Percentiles rank a stretch among this genome's conserved stretches.
phyloP scores from a whole-genome alignment of 192 early-diverging fungal genomes.

The Coemansia sp. region DNA sequence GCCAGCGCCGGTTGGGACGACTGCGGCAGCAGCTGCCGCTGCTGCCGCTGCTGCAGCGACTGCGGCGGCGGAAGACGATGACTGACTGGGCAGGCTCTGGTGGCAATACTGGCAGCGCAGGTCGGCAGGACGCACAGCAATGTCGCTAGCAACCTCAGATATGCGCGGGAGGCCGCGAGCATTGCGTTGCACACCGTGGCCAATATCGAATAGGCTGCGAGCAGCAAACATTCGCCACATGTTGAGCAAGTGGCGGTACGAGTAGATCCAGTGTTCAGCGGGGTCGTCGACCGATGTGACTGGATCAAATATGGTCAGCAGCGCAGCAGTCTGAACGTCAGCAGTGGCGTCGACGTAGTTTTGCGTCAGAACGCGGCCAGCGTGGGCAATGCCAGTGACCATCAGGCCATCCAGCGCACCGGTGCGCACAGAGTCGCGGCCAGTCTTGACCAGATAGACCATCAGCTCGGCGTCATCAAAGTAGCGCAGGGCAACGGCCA shows the following conservation, averaged over 20 bases:
- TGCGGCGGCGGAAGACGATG: neutral
- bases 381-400: constrained; percentile 72
- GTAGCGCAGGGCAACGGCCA: constrained; percentile 83
- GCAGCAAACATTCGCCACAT: constrained; percentile 80
- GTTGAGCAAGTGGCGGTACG: constrained; percentile 84
- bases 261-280: constrained; percentile 53
- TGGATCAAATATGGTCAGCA: constrained; percentile 61
- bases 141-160: constrained; percentile 49
- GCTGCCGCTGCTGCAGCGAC: neutral
- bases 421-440: constrained; percentile 51
- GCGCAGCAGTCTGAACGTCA: constrained; percentile 86
- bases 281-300: constrained; percentile 14
- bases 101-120: constrained; percentile 87
- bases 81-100: constrained; percentile 40
- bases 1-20: neutral
- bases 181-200: constrained; percentile 58
- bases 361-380: constrained; percentile 71
- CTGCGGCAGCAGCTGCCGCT: neutral
- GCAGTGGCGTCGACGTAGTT: constrained; percentile 79
- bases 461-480: constrained; percentile 75
- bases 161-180: constrained; percentile 51
- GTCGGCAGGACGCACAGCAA: constrained; percentile 70
- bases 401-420: constrained; percentile 83
- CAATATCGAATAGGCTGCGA: constrained; percentile 91
- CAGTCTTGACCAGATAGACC: constrained; percentile 55